These are phyloP conservation scores for Isoetes engelmannii DNA, from an alignment of 83 land plant genomes.

Conservation along the genomic window DNA sequence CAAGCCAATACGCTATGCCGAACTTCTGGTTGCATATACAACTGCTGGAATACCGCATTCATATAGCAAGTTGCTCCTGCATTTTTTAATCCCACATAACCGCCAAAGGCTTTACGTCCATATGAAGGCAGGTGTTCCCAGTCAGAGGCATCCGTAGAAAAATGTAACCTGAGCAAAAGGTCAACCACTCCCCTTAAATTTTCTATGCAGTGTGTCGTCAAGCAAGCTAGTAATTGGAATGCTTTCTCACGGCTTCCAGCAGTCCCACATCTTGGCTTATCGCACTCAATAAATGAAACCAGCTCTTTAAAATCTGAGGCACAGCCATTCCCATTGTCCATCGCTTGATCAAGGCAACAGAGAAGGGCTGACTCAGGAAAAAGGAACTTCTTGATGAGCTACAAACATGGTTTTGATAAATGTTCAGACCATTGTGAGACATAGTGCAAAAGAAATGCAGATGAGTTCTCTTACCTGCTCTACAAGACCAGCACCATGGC, in stretches of 20 bases:
- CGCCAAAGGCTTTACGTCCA: conserved; percentile 30
- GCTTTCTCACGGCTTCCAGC: conserved; percentile 32
- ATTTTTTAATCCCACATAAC: conserved; percentile 36
- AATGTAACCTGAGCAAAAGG: conserved; percentile 22
- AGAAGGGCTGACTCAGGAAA: conserved; percentile 32
- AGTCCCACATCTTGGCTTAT: conserved; percentile 26
- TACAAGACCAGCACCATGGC: conserved; percentile 21
- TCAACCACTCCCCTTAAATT: conserved; percentile 24
- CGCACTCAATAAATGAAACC: too few relatives aligned
- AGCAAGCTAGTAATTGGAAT: conserved; percentile 26
- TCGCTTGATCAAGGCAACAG: neutral
- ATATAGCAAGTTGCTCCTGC: conserved; percentile 39
- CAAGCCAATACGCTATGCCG: conserved; percentile 30
- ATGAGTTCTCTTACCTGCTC: conserved; percentile 14
- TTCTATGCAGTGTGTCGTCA: conserved; percentile 30
- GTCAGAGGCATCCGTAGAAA: conserved; percentile 25
- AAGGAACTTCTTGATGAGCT: conserved; percentile 29
- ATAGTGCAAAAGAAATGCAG: neutral
- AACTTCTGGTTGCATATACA: conserved; percentile 38
- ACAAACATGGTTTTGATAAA: conserved; percentile 5
- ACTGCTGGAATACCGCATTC: conserved; percentile 34
- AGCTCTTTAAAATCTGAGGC: too few relatives aligned
- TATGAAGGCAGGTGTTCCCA: conserved; percentile 33
- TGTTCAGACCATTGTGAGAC: neutral
- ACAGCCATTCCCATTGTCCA: too few relatives aligned